Evolutionary conservation across 768 basidiomycete species (phyloP).

Genomic region (Pleurotus pulmonarius): DNA sequence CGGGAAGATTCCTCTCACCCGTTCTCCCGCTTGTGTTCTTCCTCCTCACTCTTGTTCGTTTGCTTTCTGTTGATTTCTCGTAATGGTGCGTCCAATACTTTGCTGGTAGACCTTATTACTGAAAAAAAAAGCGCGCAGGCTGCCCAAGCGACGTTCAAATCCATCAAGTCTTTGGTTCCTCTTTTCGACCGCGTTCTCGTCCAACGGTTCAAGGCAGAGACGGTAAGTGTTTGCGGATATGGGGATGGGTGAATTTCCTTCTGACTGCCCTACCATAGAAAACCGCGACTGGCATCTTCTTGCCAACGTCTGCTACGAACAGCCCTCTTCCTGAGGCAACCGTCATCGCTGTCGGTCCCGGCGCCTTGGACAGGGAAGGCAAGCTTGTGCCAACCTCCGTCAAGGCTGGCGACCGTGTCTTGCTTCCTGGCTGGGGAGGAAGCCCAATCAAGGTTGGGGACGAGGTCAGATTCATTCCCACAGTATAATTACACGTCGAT

Average conservation of each 20-base stretch:
- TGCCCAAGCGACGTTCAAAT: constrained; percentile 91
- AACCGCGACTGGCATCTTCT: constrained; percentile 95
- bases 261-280: constrained; percentile 49
- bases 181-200: constrained; percentile 96
- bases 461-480: constrained; percentile 56
- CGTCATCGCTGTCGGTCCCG: constrained; percentile 93
- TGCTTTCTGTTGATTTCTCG: not conserved
- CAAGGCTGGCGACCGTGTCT: constrained; percentile 86
- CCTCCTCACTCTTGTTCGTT: not conserved
- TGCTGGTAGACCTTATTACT: not conserved
- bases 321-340: constrained; percentile 94
- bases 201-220: constrained; percentile 95
- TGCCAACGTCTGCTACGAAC: constrained; percentile 85
- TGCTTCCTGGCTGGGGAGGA: constrained; percentile 96
- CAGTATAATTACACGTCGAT: not conserved
- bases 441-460: constrained; percentile 95
- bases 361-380: constrained; percentile 88
- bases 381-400: constrained; percentile 69
- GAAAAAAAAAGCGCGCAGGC: constrained; percentile 39
- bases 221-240: constrained; percentile 49
- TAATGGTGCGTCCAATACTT: constrained; percentile 7
- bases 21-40: constrained; percentile 1
- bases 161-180: constrained; percentile 86
- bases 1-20: constrained; percentile 6
- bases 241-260: not conserved